phyloP scores from a whole-genome alignment of 345 rosid species.

The Nephelium lappaceum region DNA sequence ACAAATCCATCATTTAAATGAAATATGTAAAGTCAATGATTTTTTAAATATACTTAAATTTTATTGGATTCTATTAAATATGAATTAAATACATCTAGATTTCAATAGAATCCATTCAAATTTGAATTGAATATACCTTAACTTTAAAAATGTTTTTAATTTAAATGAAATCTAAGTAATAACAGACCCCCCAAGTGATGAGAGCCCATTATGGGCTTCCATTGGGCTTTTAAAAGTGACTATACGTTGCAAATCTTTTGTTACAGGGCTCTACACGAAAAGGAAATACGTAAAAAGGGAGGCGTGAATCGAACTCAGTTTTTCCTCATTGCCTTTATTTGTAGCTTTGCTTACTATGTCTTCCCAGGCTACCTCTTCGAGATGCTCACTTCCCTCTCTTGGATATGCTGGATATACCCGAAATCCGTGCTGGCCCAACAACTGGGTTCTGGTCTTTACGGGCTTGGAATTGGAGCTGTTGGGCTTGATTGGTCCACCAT shows the following conservation, averaged over 20 bases:
- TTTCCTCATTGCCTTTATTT: conserved; percentile 72
- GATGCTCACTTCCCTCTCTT: conserved; percentile 85
- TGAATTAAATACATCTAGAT: no score
- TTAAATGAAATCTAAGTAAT: no score
- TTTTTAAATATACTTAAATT: no score
- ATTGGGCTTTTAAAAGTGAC: neutral
- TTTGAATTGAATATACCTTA: no score
- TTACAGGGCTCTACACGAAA: conserved; percentile 83
- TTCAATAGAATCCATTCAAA: no score
- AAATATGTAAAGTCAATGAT: no score
- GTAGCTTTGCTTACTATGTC: conserved; percentile 88
- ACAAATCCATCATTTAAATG: no score
- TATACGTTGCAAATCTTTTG: neutral
- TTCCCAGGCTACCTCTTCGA: conserved; percentile 91
- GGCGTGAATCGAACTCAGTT: conserved; percentile 84
- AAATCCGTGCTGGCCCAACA: conserved; percentile 80
- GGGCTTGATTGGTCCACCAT: conserved; percentile 96
- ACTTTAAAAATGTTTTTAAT: no score
- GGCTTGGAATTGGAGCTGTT: conserved; percentile 72
- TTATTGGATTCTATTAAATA: no score
- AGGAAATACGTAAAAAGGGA: conserved; percentile 71
- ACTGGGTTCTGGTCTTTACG: conserved; percentile 91
- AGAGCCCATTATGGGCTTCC: no score
- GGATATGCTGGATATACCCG: conserved; percentile 94
- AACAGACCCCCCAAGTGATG: no score